These are phyloP conservation scores for Suillus variegatus DNA, from an alignment of 768 basidiomycete species.

Conservation along the genomic window DNA sequence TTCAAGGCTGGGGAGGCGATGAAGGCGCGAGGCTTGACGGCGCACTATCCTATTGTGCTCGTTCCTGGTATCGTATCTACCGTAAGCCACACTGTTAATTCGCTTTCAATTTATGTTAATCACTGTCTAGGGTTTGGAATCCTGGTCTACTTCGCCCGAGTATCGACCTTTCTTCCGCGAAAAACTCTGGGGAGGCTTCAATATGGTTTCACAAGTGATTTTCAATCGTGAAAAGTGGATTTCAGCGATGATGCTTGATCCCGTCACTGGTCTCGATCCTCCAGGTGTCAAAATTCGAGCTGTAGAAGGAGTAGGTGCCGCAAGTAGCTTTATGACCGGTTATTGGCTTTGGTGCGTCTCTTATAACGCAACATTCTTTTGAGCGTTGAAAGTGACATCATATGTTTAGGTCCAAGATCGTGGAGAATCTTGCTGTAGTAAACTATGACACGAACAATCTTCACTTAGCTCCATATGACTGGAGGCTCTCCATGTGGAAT, in stretches of 20 bases:
- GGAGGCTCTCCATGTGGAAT: conserved; percentile 87
- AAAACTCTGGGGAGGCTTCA: conserved; percentile 77
- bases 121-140: conserved; percentile 69
- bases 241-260: conserved; percentile 86
- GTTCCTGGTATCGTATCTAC: conserved; percentile 91
- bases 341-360: conserved; percentile 87
- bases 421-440: conserved; percentile 92
- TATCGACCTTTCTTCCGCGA: conserved; percentile 92
- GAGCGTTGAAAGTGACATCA: background rate
- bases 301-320: conserved; percentile 90
- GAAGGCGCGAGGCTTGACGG: conserved; percentile 61
- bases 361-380: background rate
- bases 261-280: conserved; percentile 88
- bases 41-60: conserved; percentile 79
- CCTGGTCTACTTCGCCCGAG: conserved; percentile 88
- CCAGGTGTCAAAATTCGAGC: conserved; percentile 84
- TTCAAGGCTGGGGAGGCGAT: conserved; percentile 75
- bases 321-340: conserved; percentile 82
- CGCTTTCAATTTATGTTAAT: background rate
- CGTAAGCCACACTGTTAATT: conserved; percentile 39
- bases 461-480: conserved; percentile 85
- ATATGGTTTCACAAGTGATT: conserved; percentile 81
- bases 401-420: conserved; percentile 74
- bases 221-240: conserved; percentile 92
- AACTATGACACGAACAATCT: conserved; percentile 93